These are phyloP conservation scores for Xylaria sp. DNA, from an alignment of 2,329 filamentous ascomycete genomes.

Conservation along the genomic window DNA sequence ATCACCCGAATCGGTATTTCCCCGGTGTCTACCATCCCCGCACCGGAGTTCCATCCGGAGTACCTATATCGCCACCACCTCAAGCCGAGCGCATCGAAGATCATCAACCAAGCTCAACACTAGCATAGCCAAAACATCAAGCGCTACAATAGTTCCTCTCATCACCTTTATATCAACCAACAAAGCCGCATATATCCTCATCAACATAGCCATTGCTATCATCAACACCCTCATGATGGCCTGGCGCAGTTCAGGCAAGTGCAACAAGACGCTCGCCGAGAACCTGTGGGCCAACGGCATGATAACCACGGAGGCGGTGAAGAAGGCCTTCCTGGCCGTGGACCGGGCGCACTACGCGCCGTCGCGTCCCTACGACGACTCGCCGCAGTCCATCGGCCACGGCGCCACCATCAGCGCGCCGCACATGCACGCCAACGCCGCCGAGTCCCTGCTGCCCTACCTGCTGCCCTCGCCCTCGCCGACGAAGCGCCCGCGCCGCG, in stretches of 20 bases:
- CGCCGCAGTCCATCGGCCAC: constrained; percentile 66
- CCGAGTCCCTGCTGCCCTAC: constrained; percentile 61
- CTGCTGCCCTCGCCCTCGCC: constrained; percentile 50
- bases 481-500: constrained; percentile 55
- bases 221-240: constrained; percentile 71
- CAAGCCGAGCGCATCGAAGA: neutral
- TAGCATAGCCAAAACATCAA: neutral
- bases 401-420: constrained; percentile 68
- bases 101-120: neutral
- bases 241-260: constrained; percentile 83
- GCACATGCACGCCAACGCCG: constrained; percentile 69
- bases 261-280: constrained; percentile 79
- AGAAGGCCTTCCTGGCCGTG: constrained; percentile 84
- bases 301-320: constrained; percentile 77
- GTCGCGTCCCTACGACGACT: constrained; percentile 72
- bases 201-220: neutral
- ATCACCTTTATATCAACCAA: neutral
- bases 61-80: neutral
- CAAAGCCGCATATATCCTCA: neutral
- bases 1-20: neutral
- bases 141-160: neutral
- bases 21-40: constrained; percentile 20
- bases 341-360: constrained; percentile 89
- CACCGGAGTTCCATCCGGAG: constrained; percentile 2
- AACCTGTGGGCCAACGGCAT: constrained; percentile 79